Evolutionary conservation across 331 rosid species (phyloP).

Genomic region (Pyracantha coccinea): DNA sequence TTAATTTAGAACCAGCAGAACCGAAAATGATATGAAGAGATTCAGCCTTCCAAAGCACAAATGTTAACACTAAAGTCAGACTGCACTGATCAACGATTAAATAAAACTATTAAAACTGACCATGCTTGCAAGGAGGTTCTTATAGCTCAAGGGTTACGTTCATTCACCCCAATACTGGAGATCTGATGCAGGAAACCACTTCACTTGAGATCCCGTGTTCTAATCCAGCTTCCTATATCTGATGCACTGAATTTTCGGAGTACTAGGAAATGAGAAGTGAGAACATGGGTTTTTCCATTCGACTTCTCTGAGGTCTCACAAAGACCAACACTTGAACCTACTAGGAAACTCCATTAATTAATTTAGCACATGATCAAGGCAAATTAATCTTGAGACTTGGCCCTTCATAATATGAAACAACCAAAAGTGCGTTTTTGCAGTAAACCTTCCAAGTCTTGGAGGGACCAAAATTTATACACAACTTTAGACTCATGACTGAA

Average conservation of each 20-base stretch:
- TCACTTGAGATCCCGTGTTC: not conserved
- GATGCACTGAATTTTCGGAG: not conserved
- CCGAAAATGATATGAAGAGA: not conserved
- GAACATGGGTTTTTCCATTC: not conserved
- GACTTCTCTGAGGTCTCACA: not conserved
- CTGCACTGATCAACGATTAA: not conserved
- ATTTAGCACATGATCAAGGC: slow-evolving; percentile 8
- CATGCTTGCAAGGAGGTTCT: not conserved
- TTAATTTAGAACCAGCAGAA: not conserved
- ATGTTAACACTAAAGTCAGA: not conserved
- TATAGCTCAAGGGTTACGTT: not conserved
- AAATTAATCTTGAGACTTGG: not conserved
- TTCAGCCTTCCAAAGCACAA: not conserved
- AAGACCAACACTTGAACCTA: slow-evolving; percentile 16
- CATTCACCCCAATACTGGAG: not conserved
- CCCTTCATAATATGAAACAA: slow-evolving; percentile 22
- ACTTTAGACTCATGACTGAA: not conserved
- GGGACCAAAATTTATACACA: slow-evolving; percentile 2
- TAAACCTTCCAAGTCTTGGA: slow-evolving; percentile 33
- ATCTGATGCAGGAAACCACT: not conserved
- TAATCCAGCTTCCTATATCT: not conserved
- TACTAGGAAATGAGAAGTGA: not conserved
- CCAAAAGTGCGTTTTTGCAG: not conserved
- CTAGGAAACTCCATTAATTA: slow-evolving; percentile 22
- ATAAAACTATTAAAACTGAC: not conserved